phyloP scores from a whole-genome alignment of 345 rosid genomes.

The Lenwebbia sp. region DNA sequence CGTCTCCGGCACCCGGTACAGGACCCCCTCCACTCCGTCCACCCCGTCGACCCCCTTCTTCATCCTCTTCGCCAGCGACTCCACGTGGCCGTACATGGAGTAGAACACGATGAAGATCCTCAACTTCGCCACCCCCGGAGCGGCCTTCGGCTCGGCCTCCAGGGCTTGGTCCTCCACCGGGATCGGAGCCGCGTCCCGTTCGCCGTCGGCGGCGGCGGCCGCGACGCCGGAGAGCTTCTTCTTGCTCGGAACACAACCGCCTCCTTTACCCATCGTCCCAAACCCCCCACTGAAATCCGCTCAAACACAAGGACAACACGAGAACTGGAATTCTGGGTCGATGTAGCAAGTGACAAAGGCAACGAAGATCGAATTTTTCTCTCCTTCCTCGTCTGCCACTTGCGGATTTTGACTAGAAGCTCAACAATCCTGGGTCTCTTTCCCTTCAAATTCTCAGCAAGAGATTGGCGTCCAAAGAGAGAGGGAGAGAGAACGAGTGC shows the following conservation, averaged over 20 bases:
- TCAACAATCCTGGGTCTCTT: background rate
- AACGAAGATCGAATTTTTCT: background rate
- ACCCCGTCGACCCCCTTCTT: constrained; percentile 59
- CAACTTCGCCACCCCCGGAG: constrained; percentile 21
- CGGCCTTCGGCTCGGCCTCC: background rate
- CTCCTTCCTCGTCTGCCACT: background rate
- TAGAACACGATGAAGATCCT: constrained; percentile 46
- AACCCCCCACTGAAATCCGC: constrained; percentile 1
- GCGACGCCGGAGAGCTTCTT: constrained; percentile 27
- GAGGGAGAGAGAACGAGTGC: background rate
- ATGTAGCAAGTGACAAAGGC: background rate
- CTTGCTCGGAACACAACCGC: constrained; percentile 95
- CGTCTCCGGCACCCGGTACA: constrained; percentile 59
- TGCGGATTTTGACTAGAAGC: background rate
- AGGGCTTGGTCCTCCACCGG: constrained; percentile 18
- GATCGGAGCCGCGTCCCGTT: constrained; percentile 25
- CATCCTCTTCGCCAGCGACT: constrained; percentile 45
- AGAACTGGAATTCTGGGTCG: background rate
- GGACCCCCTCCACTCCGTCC: constrained; percentile 42
- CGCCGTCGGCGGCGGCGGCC: constrained; percentile 2
- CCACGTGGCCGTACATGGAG: constrained; percentile 72
- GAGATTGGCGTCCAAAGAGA: background rate
- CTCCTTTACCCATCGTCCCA: constrained; percentile 79
- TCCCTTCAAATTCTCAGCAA: background rate
- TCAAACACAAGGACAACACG: background rate